These are phyloP conservation scores for Sordariomycetes sp. DNA, from an alignment of 2,329 filamentous ascomycete genomes.

Conservation along the genomic window DNA sequence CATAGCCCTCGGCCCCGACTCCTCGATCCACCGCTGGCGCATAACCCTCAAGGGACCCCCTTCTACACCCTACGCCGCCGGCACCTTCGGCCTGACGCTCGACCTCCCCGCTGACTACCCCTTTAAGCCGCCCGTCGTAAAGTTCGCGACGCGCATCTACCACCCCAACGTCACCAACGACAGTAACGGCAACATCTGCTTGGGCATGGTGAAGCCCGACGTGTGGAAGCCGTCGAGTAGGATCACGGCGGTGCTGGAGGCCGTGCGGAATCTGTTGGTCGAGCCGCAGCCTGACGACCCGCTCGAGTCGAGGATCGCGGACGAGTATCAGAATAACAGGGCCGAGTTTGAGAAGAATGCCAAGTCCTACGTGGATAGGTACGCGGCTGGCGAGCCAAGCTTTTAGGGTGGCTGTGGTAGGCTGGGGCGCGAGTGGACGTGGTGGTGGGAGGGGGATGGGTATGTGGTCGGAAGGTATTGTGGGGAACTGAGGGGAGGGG, in stretches of 20 bases:
- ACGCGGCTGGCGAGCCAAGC: slow-evolving; percentile 36
- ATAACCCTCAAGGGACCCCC: slow-evolving; percentile 31
- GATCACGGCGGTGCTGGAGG: slow-evolving; percentile 62
- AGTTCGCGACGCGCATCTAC: slow-evolving; percentile 83
- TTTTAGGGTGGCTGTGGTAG: neutral
- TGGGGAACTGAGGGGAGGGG: neutral
- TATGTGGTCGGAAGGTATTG: neutral
- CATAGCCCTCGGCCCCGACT: slow-evolving; percentile 29
- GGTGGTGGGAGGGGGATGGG: neutral
- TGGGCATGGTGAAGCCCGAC: slow-evolving; percentile 69
- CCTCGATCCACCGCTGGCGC: slow-evolving; percentile 39
- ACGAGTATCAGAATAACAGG: slow-evolving; percentile 62
- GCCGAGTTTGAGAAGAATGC: slow-evolving; percentile 62
- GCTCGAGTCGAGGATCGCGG: slow-evolving; percentile 74
- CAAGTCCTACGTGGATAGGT: slow-evolving; percentile 58
- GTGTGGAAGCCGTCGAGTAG: slow-evolving; percentile 86
- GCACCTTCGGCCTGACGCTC: slow-evolving; percentile 61
- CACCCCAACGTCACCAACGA: slow-evolving; percentile 93
- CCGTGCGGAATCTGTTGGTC: slow-evolving; percentile 58
- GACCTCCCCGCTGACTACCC: slow-evolving; percentile 70
- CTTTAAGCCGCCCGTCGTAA: slow-evolving; percentile 73
- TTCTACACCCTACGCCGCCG: slow-evolving; percentile 41
- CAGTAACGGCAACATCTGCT: slow-evolving; percentile 70
- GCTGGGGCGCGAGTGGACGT: neutral
- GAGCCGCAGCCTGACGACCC: slow-evolving; percentile 85